These are phyloP conservation scores for Austroboletus novae-zelandiae DNA, from an alignment of 1,284 basidiomycete species.

Conservation along the genomic window DNA sequence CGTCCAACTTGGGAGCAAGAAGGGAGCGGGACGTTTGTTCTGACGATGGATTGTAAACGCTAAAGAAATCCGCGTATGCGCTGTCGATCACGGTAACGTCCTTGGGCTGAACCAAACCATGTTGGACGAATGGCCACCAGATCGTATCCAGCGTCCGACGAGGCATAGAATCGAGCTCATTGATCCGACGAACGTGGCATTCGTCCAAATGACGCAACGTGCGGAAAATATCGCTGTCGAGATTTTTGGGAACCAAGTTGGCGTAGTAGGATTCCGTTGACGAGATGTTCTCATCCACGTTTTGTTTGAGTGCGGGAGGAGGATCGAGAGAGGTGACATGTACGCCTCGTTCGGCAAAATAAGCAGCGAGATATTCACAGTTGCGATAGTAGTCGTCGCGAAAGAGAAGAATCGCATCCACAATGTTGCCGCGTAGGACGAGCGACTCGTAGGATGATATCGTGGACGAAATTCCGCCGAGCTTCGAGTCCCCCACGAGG, in stretches of 20 bases:
- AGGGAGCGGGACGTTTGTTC: conserved; percentile 37
- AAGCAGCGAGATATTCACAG: conserved; percentile 76
- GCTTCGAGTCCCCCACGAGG: conserved; percentile 83
- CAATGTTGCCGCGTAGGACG: conserved; percentile 82
- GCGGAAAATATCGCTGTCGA: conserved; percentile 43
- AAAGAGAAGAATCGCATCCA: conserved; percentile 88
- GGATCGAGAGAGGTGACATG: conserved; percentile 55
- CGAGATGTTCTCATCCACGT: conserved; percentile 48
- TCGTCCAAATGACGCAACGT: conserved; percentile 63
- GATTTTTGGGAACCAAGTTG: conserved; percentile 37
- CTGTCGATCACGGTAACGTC: conserved; percentile 93
- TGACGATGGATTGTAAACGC: conserved; percentile 47
- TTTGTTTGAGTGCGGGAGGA: conserved; percentile 56
- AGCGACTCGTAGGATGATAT: conserved; percentile 93
- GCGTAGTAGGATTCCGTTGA: conserved; percentile 74
- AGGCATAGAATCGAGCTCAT: conserved; percentile 77
- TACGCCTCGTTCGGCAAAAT: conserved; percentile 75
- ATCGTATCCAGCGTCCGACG: conserved; percentile 72
- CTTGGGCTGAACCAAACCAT: conserved; percentile 64
- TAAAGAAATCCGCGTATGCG: conserved; percentile 86
- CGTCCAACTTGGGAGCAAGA: conserved; percentile 78
- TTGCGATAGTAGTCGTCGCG: conserved; percentile 87
- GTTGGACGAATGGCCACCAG: conserved; percentile 99
- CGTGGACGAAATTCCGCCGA: conserved; percentile 95
- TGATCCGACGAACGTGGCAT: conserved; percentile 62